These are phyloP conservation scores for Royoungia palumana DNA, from an alignment of 768 basidiomycete genomes.

Conservation along the genomic window DNA sequence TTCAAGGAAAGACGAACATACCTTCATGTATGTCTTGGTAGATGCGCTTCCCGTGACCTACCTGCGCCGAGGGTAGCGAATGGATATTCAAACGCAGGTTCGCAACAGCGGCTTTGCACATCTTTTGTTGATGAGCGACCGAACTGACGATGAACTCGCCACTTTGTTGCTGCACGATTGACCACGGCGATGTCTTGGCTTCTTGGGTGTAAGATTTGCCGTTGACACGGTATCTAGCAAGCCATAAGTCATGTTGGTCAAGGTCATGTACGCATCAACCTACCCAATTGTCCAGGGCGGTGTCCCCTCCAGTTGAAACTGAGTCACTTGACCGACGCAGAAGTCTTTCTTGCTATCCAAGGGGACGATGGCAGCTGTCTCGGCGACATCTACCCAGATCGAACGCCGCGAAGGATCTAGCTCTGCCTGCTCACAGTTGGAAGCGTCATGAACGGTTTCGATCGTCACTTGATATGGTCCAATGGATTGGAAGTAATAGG, in stretches of 20 bases:
- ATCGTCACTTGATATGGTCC: conserved; percentile 81
- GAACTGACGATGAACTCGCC: conserved; percentile 86
- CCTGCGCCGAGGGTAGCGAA: conserved; percentile 81
- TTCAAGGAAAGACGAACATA: conserved; percentile 13
- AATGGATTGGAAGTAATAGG: conserved; percentile 71
- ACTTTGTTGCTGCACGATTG: conserved; percentile 74
- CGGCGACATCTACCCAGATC: conserved; percentile 91
- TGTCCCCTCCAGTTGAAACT: conserved; percentile 91
- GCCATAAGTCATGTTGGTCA: conserved; percentile 1
- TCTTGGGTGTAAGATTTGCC: conserved; percentile 71
- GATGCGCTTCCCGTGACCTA: conserved; percentile 78
- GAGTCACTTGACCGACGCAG: conserved; percentile 86
- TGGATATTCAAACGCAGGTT: conserved; percentile 76
- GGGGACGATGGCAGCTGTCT: conserved; percentile 89
- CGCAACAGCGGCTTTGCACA: conserved; percentile 79
- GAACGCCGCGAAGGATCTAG: conserved; percentile 58
- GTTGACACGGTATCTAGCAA: conserved; percentile 72
- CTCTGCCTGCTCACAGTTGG: conserved; percentile 72
- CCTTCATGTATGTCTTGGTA: conserved; percentile 91
- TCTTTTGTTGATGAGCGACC: conserved; percentile 89
- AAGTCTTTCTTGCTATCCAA: conserved; percentile 75
- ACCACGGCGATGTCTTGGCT: conserved; percentile 78
- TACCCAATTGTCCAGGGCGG: conserved; percentile 91
- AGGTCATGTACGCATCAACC: conserved; percentile 16
- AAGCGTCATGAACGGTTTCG: conserved; percentile 75